These are phyloP conservation scores for Lasiosphaeria hispida DNA, from an alignment of 495 filamentous ascomycete species.

Conservation along the genomic window DNA sequence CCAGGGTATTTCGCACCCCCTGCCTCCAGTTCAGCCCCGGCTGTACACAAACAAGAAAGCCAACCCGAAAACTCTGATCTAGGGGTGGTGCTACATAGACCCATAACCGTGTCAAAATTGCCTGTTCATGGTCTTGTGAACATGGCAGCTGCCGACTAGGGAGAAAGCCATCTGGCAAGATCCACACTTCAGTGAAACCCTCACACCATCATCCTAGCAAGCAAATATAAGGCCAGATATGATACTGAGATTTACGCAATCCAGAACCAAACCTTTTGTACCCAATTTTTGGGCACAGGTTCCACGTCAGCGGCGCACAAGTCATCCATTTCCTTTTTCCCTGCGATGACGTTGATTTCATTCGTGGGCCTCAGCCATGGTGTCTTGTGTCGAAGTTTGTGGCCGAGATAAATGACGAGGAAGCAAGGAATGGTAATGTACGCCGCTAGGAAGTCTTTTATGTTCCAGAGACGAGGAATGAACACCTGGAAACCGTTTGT, in stretches of 20 bases:
- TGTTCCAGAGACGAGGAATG: conserved; percentile 33
- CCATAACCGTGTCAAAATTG: too few species aligned
- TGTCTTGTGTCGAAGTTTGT: conserved; percentile 38
- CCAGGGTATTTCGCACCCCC: too few species aligned
- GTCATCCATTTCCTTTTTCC: conserved; percentile 52
- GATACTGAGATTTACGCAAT: conserved; percentile 32
- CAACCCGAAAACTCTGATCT: too few species aligned
- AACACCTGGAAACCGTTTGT: conserved; percentile 52
- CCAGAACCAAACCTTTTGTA: conserved; percentile 48
- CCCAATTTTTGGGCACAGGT: conserved; percentile 38
- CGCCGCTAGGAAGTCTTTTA: conserved; percentile 42
- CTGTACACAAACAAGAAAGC: too few species aligned
- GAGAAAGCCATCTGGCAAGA: too few species aligned
- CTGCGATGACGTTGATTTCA: conserved; percentile 46
- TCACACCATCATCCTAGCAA: too few species aligned
- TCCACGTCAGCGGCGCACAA: conserved; percentile 37
- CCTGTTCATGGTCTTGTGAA: too few species aligned
- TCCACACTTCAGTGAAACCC: too few species aligned
- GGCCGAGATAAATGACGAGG: conserved; percentile 38
- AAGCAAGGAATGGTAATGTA: conserved; percentile 50
- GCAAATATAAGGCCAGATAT: too few species aligned
- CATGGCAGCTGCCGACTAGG: too few species aligned
- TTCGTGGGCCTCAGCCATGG: conserved; percentile 26
- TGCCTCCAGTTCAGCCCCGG: too few species aligned
- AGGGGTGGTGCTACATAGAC: too few species aligned